Base-by-base conservation (phyloP, 2,329 filamentous ascomycete species). In the Diplodia mutila region DNA sequence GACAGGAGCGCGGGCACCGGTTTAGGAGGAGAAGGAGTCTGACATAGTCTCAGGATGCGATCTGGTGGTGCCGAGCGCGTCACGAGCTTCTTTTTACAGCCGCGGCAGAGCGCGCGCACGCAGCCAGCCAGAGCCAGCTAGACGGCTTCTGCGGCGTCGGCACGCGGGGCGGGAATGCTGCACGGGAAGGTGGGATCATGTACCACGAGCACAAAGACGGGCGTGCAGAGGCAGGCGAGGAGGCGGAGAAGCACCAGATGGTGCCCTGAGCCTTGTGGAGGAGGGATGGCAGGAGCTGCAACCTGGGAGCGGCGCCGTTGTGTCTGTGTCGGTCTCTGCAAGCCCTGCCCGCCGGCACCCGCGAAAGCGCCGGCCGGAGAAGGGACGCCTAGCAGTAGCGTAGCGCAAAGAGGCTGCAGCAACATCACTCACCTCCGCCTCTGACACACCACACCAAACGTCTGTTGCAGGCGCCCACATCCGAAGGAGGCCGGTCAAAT, bases 41-140 rank as follows among this genome's bases (percentile, higher is more conserved):
- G 65, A 54, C 54, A 61, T 54, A 25, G 61, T 65, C 61, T 46
- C 52, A 51, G 25, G 39, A 51, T 55, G 46, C 65, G 54, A 55
- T 67, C 54, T 66, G 65, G 46, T 61, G 54, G 54, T 61, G 54
- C 61, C 61, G 54, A 67, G 59, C 59, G 65, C 65, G 65, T 67
- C 65, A 67, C 65, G 65, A 67, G 65, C 65, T 29, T 53, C 25
- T 34, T 37, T n/a, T 2, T 16, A 65, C 32, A 65, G 61, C 48
- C 61, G 61, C 59, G 59, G 59, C 59, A 63, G 46, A 14, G 27
- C 27, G 42, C 27, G 29, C 59, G 27, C 46, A 63, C 18, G 59
- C 46, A 51, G 14, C 39, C 59, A 63, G 59, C 9, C n/a, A n/a
- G n/a, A n/a, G 9, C 9, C 12, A 27, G 14, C n/a, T 29, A 27